phyloP scores from a whole-genome alignment of 202 grass and related monocot genomes.

The Carex sylvatica region DNA sequence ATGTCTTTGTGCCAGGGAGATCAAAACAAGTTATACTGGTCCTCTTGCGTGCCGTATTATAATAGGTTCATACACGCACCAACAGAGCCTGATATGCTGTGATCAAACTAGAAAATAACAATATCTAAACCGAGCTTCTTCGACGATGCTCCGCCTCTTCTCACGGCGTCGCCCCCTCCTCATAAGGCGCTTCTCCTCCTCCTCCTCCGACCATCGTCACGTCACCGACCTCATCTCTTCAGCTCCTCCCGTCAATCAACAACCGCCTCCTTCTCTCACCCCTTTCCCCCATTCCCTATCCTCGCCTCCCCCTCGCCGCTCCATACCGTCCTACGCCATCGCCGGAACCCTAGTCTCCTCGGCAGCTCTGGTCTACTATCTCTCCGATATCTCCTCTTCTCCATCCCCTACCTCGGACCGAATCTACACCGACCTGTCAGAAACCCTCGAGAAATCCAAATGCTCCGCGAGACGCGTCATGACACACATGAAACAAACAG shows the following conservation, averaged over 20 bases:
- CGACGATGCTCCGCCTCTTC: slow-evolving; percentile 54
- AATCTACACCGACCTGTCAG: slow-evolving; percentile 57
- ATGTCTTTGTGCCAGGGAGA: not conserved
- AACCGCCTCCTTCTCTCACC: slow-evolving; percentile 10
- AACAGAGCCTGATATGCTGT: not conserved
- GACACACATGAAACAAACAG: slow-evolving; percentile 69
- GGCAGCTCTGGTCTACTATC: slow-evolving; percentile 38
- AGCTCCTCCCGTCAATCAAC: not conserved
- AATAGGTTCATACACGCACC: not conserved
- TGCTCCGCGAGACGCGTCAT: slow-evolving; percentile 56
- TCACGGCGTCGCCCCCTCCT: slow-evolving; percentile 13
- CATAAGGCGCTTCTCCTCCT: slow-evolving; percentile 40
- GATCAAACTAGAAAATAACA: not conserved
- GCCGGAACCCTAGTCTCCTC: slow-evolving; percentile 50
- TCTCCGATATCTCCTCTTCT: slow-evolving; percentile 35
- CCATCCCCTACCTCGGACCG: slow-evolving; percentile 33
- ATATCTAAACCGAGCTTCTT: not conserved
- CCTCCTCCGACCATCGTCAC: slow-evolving; percentile 26
- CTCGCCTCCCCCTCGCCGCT: slow-evolving; percentile 22
- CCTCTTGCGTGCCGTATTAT: not conserved
- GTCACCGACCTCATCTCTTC: slow-evolving; percentile 15
- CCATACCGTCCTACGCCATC: slow-evolving; percentile 14
- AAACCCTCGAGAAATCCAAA: slow-evolving; percentile 64
- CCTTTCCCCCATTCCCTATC: slow-evolving; percentile 26
- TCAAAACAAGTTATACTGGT: too few relatives aligned